Base-by-base conservation (phyloP, 2,329 filamentous ascomycete genomes). In the Diaporthe vexans region DNA sequence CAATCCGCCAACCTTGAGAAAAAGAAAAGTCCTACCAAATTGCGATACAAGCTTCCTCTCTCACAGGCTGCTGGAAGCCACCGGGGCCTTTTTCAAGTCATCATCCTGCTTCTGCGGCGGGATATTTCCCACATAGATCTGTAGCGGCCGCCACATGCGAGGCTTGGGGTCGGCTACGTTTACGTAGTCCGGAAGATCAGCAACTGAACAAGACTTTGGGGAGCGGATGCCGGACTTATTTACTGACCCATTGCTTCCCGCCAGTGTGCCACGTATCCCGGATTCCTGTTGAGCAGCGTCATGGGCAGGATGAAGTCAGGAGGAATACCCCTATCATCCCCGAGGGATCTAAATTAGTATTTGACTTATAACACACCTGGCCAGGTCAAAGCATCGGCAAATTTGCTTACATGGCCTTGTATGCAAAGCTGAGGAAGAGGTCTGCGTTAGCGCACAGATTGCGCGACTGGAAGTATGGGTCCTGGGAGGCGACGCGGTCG, bases 261-360 rank as follows among this genome's bases (percentile, higher is more conserved):
- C 46, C 46, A 68, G 19, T 68, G 63, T 35, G 63, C 63, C 0
- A 68, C 4, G n/a, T 68, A 68, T 3, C 63, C 63, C 13, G 63
- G 63, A 17, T 68, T 68, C 33, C 63, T 68, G n/a, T 68, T 68
- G 21, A 54, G 48, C 2, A 68, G 33, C n/a, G 48, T 68, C 63
- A 68, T 68, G 21, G 63, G 21, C 21, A 68, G 63, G 21, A 68
- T 68, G 48, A 68, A 54, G 21, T 68, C 48, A 15, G 48, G 10
- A 8, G 63, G 63, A 26, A 67, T 37, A 17, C 63, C 63, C 46
- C 46, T 52, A 7, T 37, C 9, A 29, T 6, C 19, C 19, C 11
- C 17, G 19, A 43, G 37, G 17, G 46, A 1, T 24, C 3, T 13
- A 9, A 1, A 35, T 67, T 26, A 67, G 61, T 13, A 52, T 37